phyloP scores from a whole-genome alignment of 805 yeast species.

The Candida wancherniae region DNA sequence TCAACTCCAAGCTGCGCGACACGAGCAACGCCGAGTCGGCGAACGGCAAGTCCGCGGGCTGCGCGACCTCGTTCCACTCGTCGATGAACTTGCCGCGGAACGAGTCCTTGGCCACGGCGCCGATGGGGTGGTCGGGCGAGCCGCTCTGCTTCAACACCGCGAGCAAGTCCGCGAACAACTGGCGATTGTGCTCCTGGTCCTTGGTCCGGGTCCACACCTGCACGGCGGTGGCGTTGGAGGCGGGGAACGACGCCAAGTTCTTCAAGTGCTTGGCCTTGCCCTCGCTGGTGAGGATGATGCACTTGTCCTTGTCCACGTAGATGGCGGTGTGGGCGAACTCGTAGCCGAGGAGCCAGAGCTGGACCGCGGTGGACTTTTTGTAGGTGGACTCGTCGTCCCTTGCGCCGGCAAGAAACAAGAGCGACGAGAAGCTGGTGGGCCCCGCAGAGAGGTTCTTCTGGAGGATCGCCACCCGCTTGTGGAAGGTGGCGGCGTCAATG shows the following conservation, averaged over 20 bases:
- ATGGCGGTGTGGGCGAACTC: conserved; percentile 92
- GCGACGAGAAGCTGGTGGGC: conserved; percentile 20
- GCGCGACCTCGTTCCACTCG: conserved; percentile 60
- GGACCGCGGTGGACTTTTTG: conserved; percentile 79
- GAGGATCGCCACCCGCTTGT: conserved; percentile 44
- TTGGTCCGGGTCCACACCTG: conserved; percentile 73
- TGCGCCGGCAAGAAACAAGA: conserved; percentile 73
- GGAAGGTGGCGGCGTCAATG: conserved; percentile 50
- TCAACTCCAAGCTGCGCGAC: conserved; percentile 56
- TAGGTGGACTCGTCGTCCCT: conserved; percentile 85
- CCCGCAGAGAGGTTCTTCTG: conserved; percentile 30
- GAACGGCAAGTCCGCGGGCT: conserved; percentile 30
- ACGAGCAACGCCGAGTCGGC: conserved; percentile 50
- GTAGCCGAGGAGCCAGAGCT: conserved; percentile 89
- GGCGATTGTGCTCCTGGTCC: conserved; percentile 70
- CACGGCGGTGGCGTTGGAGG: conserved; percentile 37
- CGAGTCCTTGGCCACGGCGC: conserved; percentile 68
- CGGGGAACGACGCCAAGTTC: conserved; percentile 45
- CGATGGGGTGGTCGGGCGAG: conserved; percentile 41
- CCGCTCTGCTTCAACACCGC: conserved; percentile 42
- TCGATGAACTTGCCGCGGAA: conserved; percentile 79
- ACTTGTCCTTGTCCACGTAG: conserved; percentile 54
- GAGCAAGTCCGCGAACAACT: conserved; percentile 56
- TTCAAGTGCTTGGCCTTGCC: conserved; percentile 80
- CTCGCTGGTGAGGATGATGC: conserved; percentile 68